These are phyloP conservation scores for Scytalidium sp. DNA, from an alignment of 2,329 filamentous ascomycete genomes.

Conservation along the genomic window DNA sequence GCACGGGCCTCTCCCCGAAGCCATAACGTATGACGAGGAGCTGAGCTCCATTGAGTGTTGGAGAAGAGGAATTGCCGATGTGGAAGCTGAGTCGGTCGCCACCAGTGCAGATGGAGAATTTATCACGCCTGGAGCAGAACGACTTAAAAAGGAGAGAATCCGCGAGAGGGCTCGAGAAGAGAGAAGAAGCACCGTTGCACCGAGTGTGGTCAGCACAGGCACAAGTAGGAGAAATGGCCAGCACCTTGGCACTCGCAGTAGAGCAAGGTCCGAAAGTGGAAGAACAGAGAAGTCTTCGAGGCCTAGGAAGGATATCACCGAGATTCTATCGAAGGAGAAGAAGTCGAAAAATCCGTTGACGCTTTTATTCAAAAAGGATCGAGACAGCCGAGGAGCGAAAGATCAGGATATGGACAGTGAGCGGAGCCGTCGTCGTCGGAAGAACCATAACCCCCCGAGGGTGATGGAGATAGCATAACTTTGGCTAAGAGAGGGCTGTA, in stretches of 20 bases:
- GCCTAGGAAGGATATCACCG: not conserved
- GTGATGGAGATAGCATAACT: not conserved
- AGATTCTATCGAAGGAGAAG: not conserved
- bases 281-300: not conserved
- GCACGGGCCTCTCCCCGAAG: no score
- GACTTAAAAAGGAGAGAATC: constrained; percentile 21
- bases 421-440: not conserved
- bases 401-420: constrained; percentile 28
- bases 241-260: not conserved
- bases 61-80: constrained; percentile 29
- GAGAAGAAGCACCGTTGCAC: constrained; percentile 1
- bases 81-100: constrained; percentile 21
- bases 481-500: no score
- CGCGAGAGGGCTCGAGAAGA: constrained; percentile 19
- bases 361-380: constrained; percentile 18
- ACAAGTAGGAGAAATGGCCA: not conserved
- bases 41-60: constrained; percentile 29
- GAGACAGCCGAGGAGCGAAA: constrained; percentile 50
- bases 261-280: not conserved
- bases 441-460: not conserved
- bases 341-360: not conserved
- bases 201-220: not conserved
- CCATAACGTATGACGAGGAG: constrained; percentile 26
- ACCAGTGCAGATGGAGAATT: constrained; percentile 30
- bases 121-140: constrained; percentile 28